Percentiles rank a stretch among this genome's conserved stretches.
phyloP scores from a whole-genome alignment of 2,329 filamentous ascomycete species.

The Pyricularia sp. region DNA sequence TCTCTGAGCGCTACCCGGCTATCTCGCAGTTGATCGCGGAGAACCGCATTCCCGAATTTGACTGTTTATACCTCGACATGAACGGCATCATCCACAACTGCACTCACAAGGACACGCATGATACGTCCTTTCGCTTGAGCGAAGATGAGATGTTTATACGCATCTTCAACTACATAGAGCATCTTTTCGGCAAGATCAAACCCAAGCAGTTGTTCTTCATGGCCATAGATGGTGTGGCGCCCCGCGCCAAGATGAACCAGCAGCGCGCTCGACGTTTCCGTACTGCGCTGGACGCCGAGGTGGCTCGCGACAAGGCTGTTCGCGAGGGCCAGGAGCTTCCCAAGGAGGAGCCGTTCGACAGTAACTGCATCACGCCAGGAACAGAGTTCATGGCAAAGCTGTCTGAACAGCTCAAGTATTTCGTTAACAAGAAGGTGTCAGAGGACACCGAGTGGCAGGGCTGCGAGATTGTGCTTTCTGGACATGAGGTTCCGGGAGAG shows the following conservation, averaged over 20 bases:
- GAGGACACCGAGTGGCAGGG: slow-evolving; percentile 97
- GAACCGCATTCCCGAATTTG: slow-evolving; percentile 98
- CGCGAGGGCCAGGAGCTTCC: slow-evolving; percentile 84
- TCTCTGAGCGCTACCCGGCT: slow-evolving; percentile 96
- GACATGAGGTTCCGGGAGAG: slow-evolving; percentile 95
- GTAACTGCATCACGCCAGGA: slow-evolving; percentile 95
- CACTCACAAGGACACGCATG: slow-evolving; percentile 93
- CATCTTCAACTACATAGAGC: slow-evolving; percentile 99
- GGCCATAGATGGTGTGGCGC: slow-evolving; percentile 96
- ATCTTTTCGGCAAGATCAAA: slow-evolving; percentile 97
- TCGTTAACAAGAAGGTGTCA: slow-evolving; percentile 96
- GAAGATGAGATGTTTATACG: slow-evolving; percentile 99
- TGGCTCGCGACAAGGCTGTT: slow-evolving; percentile 85
- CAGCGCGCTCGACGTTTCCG: slow-evolving; percentile 92
- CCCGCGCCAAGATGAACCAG: slow-evolving; percentile 99
- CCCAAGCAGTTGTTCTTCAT: slow-evolving; percentile 98
- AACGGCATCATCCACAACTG: slow-evolving; percentile 99
- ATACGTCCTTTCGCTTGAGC: slow-evolving; percentile 82
- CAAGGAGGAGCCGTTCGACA: slow-evolving; percentile 93
- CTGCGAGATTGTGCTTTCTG: slow-evolving; percentile 90
- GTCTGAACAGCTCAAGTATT: slow-evolving; percentile 90
- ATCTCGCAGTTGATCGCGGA: slow-evolving; percentile 98
- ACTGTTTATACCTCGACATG: slow-evolving; percentile 96
- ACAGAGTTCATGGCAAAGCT: slow-evolving; percentile 98
- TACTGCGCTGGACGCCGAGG: slow-evolving; percentile 84